Evolutionary conservation across 2,329 filamentous ascomycete genomes (phyloP), one percentile per base, ranked within the genome.

Genomic region (Ophiocordyceps camponoti-floridani): DNA sequence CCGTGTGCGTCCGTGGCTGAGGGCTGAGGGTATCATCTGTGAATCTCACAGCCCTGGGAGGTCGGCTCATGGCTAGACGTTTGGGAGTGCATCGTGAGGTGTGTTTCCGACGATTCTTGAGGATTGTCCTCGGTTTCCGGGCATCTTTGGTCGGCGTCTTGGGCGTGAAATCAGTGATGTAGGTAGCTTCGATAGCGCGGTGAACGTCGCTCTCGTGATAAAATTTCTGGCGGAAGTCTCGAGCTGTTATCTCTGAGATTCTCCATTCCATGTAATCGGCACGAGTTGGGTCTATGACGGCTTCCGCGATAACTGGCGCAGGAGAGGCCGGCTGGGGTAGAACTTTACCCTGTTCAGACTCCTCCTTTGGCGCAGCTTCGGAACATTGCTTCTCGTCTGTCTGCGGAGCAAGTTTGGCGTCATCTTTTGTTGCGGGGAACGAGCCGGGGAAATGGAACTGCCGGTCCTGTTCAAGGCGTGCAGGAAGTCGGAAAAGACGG

Each of bases 41-140:
- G 44, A 60, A 60, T 14, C 57, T 56, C 16, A 60, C 58, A 35
- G 46, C 44, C 46, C 56, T 58, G 23, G 55, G 55, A 23, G 51
- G 46, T 18, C 51, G 51, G 16, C 42, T 48, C 47, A 51, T 50
- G 18, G 48, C 47, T 30, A 56, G 50, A 27, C 57, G 51, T 44
- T 57, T 58, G 4, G 57, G 56, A 3, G 50, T 49, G 12, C 28
- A 26, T 42, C 33, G 48, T 2, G 46, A 48, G 11, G 45, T 50
- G 23, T 23, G 23, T 5, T 23, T 23, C 23, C 23, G 23, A 44
- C 54, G 54, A 40, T 52, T 53, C 33, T 50, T 55, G n/a, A 60
- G 50, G 31, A 59, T 59, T 2, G 58, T 56, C 27, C 43, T 49
- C n/a, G 58, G 43, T 41, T 48, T 49, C 16, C 45, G 46, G 28